These are phyloP conservation scores for Phytophthora sojae DNA, from an alignment of 352 stramenopile species.

Conservation along the genomic window DNA sequence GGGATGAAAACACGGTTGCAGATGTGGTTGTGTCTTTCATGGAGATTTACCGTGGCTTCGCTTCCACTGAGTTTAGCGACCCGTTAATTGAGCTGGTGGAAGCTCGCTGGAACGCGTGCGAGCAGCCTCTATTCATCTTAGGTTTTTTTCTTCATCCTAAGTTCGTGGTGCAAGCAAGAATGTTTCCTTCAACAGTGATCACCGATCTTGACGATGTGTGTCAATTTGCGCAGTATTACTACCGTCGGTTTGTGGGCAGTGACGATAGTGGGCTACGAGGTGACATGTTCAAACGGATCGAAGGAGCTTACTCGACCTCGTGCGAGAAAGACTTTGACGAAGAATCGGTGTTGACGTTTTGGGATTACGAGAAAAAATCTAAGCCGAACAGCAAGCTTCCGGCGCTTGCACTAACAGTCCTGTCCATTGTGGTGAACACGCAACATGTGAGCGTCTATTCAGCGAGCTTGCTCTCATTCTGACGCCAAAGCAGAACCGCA, in stretches of 20 bases:
- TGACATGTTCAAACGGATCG: background rate
- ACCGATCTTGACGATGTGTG: conserved; percentile 3
- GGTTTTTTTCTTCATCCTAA: conserved; percentile 10
- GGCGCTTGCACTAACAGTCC: background rate
- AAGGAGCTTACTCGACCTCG: background rate
- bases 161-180: background rate
- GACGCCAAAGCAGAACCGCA: background rate
- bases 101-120: conserved; percentile 5
- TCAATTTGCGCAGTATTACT: background rate
- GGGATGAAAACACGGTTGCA: conserved; percentile 18
- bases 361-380: background rate
- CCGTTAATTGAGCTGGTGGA: conserved; percentile 4
- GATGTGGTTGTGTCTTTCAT: conserved; percentile 5
- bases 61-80: background rate
- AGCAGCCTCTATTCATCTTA: conserved; percentile 18
- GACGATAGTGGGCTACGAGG: background rate
- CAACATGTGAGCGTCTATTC: background rate
- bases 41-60: conserved; percentile 13
- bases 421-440: background rate
- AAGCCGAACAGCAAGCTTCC: background rate
- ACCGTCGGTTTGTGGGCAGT: background rate
- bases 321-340: background rate
- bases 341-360: background rate
- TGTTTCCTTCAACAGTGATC: background rate
- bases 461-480: background rate